Evolutionary conservation across 108 stramenopile species (phyloP).

Genomic region (Cyclotella choctawhatcheeana): DNA sequence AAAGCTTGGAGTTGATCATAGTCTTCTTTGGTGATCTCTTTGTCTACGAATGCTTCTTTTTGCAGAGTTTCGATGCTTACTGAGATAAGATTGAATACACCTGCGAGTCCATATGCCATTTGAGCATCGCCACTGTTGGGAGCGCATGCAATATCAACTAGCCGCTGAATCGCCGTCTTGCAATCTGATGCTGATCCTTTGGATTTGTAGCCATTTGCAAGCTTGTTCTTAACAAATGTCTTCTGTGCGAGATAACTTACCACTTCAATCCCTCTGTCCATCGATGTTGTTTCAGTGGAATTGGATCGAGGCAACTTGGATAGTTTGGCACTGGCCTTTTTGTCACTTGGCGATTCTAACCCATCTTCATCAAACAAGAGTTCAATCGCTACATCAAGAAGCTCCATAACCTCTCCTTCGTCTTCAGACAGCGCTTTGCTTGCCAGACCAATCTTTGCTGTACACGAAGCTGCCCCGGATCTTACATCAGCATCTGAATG

Average conservation of each 20-base stretch:
- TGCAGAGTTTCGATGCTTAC: constrained; percentile 87
- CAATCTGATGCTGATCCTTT: constrained; percentile 26
- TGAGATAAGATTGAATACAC: constrained; percentile 81
- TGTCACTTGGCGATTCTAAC: constrained; percentile 9
- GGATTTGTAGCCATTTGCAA: constrained; percentile 84
- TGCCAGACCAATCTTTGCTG: constrained; percentile 86
- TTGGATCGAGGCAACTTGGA: not conserved
- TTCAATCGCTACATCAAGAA: constrained; percentile 80
- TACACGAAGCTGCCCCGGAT: constrained; percentile 82
- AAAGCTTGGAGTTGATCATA: constrained; percentile 93
- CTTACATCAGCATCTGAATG: constrained; percentile 74
- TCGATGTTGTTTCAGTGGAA: constrained; percentile 52
- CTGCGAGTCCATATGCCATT: constrained; percentile 87
- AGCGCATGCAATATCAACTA: constrained; percentile 73
- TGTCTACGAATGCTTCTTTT: constrained; percentile 88
- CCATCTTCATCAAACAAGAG: constrained; percentile 71
- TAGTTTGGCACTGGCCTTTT: not conserved
- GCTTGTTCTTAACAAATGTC: constrained; percentile 89
- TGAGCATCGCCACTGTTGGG: constrained; percentile 67
- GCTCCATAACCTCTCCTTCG: constrained; percentile 74
- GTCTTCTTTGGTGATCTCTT: constrained; percentile 95
- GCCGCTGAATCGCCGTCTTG: constrained; percentile 67
- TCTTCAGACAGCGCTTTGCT: constrained; percentile 62
- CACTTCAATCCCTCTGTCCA: constrained; percentile 94
- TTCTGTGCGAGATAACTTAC: constrained; percentile 85